phyloP scores from a whole-genome alignment of 371 early-diverging fungal genomes.

The Rhizopus delemar region DNA sequence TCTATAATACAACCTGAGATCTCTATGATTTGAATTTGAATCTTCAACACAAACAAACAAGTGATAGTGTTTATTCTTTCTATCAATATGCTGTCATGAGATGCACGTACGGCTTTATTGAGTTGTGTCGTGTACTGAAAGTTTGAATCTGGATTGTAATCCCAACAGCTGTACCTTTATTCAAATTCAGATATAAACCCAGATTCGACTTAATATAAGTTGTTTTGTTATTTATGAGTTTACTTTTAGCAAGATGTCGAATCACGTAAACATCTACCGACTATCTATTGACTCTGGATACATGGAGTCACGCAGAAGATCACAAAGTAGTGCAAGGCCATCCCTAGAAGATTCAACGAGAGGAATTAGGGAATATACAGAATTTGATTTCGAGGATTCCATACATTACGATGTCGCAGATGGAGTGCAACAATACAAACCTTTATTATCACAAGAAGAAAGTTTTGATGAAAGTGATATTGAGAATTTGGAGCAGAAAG shows the following conservation, averaged over 20 bases:
- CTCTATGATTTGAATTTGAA: too few relatives aligned
- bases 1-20: too few relatives aligned
- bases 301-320: background rate
- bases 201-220: background rate
- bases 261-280: background rate
- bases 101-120: too few relatives aligned
- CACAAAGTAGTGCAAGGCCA: background rate
- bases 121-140: too few relatives aligned
- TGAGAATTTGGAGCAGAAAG: conserved; percentile 23
- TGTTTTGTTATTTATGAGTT: background rate
- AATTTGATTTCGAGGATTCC: conserved; percentile 45
- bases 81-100: too few relatives aligned
- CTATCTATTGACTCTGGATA: background rate
- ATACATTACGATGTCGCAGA: conserved; percentile 4
- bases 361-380: conserved; percentile 32
- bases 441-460: conserved; percentile 17
- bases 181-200: background rate
- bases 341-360: background rate
- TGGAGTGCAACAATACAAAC: conserved; percentile 9
- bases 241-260: background rate
- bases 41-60: too few relatives aligned
- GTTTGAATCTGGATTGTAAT: too few relatives aligned
- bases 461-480: conserved; percentile 22
- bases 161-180: too few relatives aligned
- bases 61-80: too few relatives aligned